Percentiles rank a stretch among this genome's conserved stretches.
These are phyloP conservation scores for Inosperma sp. DNA, from an alignment of 768 basidiomycete genomes.

Conservation along the genomic window DNA sequence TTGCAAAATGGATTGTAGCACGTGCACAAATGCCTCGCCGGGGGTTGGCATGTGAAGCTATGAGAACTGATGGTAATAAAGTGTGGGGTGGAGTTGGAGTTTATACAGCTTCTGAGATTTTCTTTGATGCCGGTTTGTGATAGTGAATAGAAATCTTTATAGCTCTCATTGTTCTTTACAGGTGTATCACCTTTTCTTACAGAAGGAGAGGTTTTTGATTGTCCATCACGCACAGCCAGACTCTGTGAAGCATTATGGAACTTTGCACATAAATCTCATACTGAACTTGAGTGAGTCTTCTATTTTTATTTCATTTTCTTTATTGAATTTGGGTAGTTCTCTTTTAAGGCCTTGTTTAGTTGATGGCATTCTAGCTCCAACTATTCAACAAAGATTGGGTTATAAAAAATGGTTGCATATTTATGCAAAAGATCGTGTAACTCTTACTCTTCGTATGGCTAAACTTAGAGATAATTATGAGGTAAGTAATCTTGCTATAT, in stretches of 20 bases:
- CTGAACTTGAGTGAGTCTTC: conserved; percentile 10
- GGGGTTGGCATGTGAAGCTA: conserved; percentile 11
- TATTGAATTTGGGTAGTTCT: no score
- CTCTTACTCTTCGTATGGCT: conserved; percentile 6
- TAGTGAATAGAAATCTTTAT: background rate
- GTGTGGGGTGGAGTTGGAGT: conserved; percentile 20
- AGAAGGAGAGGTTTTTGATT: conserved; percentile 19
- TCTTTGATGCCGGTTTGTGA: conserved; percentile 19
- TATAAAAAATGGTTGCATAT: conserved; percentile 23
- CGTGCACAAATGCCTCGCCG: background rate
- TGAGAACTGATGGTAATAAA: background rate
- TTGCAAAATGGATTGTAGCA: conserved; percentile 15
- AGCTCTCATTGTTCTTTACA: background rate
- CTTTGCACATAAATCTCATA: conserved; percentile 8
- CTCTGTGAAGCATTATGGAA: conserved; percentile 19
- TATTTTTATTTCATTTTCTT: no score
- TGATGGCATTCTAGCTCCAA: conserved; percentile 13
- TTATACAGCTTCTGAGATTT: conserved; percentile 19
- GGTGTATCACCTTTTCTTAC: conserved; percentile 18
- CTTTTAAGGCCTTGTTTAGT: conserved; percentile 1
- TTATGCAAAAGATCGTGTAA: conserved; percentile 13
- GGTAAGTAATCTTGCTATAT: conserved; percentile 7
- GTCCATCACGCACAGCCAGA: conserved; percentile 18
- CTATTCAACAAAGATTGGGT: conserved; percentile 8
- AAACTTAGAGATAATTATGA: conserved; percentile 14